Evolutionary conservation across 371 early-diverging fungal genomes (phyloP), one percentile per base, ranked within the genome.

Genomic region (Batkoa obscura): DNA sequence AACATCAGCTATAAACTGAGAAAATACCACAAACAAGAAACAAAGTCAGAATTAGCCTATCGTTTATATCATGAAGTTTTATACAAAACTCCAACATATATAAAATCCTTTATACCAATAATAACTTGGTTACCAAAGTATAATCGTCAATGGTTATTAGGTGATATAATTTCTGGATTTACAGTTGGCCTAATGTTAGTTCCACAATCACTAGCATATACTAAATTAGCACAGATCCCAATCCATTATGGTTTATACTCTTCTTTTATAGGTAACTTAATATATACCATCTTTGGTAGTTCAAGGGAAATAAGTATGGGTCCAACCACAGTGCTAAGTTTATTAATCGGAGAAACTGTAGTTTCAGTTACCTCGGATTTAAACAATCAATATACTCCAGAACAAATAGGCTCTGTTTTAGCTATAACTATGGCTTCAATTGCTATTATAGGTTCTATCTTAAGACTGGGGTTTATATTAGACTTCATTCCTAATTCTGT

Each of bases 261-360:
- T 47, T 72, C 84, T 52, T 81, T 89, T 61, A 66, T 85, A 32
- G 88, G 90, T 34, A 71, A 76, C 10, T 63, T 84, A 30, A 56
- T 86, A 17, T 90, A 91, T 64, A 73, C 77, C 54, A 62, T 87
- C 56, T 76, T 88, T 61, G 88, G 85, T n/a, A 87, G 90, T 0
- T 78, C 84, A 34, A 85, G 87, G 64, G 90, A 88, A 57, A 74
- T 86, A 39, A 86, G 84, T n/a, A 80, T 90, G 45, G 90, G 93
- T 17, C 80, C 89, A 1, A 87, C 86, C 3, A 86, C 93, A 15
- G 88, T 92, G 42, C 74, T 82, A 48, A 84, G 87, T 17, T 71
- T 84, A 37, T 60, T 86, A 52, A 72, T 82, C 13, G 65, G 81
- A 37, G 81, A 88, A 59, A 68, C 38, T 4, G 53, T 52, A 4